These are phyloP conservation scores for Solanum commersonii DNA, from an alignment of 257 asterid species.

Conservation along the genomic window DNA sequence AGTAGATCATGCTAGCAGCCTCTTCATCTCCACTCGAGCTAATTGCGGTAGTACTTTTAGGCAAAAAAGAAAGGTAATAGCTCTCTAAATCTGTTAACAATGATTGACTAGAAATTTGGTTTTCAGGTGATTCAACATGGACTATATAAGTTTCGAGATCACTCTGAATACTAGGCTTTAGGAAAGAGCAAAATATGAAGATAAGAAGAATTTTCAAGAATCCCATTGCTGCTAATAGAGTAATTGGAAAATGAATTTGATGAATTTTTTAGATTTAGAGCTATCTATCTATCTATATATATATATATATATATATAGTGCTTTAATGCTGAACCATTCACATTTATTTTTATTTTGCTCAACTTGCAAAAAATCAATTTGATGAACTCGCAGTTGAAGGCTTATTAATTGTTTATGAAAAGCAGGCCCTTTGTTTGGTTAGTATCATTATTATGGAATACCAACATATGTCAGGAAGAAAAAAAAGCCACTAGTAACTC, in stretches of 20 bases:
- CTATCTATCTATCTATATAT: neutral
- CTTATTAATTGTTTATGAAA: neutral
- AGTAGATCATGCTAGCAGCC: conserved; percentile 3
- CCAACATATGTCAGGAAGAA: neutral
- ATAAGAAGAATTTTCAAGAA: neutral
- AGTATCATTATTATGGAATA: neutral
- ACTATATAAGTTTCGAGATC: conserved; percentile 26
- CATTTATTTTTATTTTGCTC: neutral
- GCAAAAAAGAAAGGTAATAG: conserved; percentile 32
- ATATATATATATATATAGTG: neutral
- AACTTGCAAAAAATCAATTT: neutral
- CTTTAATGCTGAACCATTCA: neutral
- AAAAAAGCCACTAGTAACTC: neutral
- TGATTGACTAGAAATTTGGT: neutral
- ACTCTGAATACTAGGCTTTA: neutral
- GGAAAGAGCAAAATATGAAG: neutral
- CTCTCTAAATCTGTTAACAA: conserved; percentile 6
- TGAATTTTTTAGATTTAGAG: neutral
- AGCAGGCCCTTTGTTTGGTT: neutral
- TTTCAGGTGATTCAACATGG: conserved; percentile 17
- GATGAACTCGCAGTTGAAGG: neutral
- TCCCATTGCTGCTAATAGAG: neutral
- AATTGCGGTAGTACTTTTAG: neutral
- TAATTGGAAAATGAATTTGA: neutral
- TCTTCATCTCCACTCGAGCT: neutral